Conservation (phyloP, 2,329 filamentous ascomycete species). For the Chaetomiaceae sp. region DNA sequence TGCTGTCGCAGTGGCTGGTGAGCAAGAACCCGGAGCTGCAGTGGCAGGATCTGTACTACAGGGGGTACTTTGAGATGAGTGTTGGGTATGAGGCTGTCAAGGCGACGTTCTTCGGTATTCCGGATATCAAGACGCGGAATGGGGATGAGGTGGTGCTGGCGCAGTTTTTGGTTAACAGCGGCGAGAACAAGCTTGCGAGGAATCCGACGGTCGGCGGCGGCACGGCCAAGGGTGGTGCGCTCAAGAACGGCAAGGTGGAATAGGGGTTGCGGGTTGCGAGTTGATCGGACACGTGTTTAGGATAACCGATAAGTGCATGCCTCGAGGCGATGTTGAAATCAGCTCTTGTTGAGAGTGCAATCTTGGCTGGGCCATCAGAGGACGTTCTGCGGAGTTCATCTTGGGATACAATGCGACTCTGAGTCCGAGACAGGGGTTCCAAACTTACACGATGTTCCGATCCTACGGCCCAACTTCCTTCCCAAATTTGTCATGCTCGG, state of each 20-base stretch:
- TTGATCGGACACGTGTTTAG: no score
- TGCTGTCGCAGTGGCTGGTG: constrained; percentile 40
- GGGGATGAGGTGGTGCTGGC: constrained; percentile 61
- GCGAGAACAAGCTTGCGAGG: constrained; percentile 53
- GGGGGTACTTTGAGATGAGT: constrained; percentile 66
- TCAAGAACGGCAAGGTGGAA: constrained; percentile 44
- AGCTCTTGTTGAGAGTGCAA: no score
- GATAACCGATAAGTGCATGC: no score
- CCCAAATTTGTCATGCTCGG: no score
- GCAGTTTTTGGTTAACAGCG: constrained; percentile 63
- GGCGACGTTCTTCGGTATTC: constrained; percentile 61
- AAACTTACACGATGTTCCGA: no score
- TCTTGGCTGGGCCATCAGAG: no score
- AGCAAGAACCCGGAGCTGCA: constrained; percentile 59
- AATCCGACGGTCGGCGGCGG: constrained; percentile 38
- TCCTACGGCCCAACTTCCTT: no score
- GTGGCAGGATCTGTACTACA: constrained; percentile 70
- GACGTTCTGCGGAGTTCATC: no score
- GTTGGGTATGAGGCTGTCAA: constrained; percentile 53
- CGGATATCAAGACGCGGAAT: constrained; percentile 56
- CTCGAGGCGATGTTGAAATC: no score
- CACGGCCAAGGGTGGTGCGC: constrained; percentile 48
- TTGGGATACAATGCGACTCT: no score
- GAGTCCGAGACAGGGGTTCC: no score
- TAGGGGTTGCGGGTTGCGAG: not conserved